A percentile compares a stretch with the other conserved stretches of the same genome.
Evolutionary conservation across 768 basidiomycete species (phyloP).

Genomic region (Leccinellum albellum): DNA sequence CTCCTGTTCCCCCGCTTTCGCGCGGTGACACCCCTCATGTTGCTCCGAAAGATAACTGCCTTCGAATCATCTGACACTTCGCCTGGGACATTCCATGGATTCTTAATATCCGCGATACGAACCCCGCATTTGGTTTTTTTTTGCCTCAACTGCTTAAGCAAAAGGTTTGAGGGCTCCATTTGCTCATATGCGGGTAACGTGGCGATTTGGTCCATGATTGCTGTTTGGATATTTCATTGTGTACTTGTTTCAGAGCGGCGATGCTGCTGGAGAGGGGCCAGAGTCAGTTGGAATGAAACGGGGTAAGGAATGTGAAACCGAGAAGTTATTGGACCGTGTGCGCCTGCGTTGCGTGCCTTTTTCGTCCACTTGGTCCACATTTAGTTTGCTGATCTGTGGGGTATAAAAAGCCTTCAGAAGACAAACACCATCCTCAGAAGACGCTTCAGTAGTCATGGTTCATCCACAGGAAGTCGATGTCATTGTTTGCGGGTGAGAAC

Average conservation of each 20-base stretch:
- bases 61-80: slow-evolving; percentile 14
- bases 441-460: slow-evolving; percentile 28
- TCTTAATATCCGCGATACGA: not conserved
- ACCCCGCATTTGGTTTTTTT: not conserved
- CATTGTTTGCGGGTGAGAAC: slow-evolving; percentile 53
- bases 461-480: slow-evolving; percentile 72
- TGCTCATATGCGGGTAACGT: not conserved
- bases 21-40: not conserved
- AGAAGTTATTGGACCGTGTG: not conserved
- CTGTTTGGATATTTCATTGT: not conserved
- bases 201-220: not conserved
- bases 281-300: not conserved
- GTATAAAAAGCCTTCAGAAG: slow-evolving; percentile 12
- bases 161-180: not conserved
- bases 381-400: not conserved
- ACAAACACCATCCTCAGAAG: not conserved
- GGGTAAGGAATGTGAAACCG: not conserved
- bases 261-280: not conserved
- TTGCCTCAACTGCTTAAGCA: not conserved
- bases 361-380: not conserved
- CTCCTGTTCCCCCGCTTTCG: not conserved
- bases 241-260: not conserved
- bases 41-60: slow-evolving; percentile 1
- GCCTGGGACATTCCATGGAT: not conserved
- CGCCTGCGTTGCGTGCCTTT: not conserved